These are phyloP conservation scores for Penicillium expansum DNA, from an alignment of 2,329 filamentous ascomycete species.

Conservation along the genomic window DNA sequence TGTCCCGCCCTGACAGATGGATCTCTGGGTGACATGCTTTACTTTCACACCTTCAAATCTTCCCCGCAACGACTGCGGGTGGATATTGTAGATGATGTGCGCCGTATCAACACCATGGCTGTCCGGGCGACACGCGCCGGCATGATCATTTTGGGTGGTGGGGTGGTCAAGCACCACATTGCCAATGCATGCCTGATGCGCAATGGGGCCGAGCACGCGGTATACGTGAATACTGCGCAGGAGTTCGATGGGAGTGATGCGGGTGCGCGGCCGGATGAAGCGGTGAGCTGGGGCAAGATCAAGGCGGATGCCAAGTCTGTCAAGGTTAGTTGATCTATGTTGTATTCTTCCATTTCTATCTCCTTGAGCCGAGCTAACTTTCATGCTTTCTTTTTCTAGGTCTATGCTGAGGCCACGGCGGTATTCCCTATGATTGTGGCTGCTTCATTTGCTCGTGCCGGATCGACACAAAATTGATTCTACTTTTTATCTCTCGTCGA, in stretches of 20 bases:
- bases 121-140: constrained; percentile 83
- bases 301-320: constrained; percentile 83
- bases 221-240: constrained; percentile 96
- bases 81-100: constrained; percentile 92
- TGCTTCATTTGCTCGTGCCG: constrained; percentile 58
- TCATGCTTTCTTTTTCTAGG: constrained; percentile 32
- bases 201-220: constrained; percentile 93
- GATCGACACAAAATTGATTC: constrained; percentile 8
- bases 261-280: constrained; percentile 90
- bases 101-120: constrained; percentile 86
- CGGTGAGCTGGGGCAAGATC: constrained; percentile 98
- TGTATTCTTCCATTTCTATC: neutral
- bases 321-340: constrained; percentile 60
- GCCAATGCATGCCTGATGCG: constrained; percentile 97
- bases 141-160: constrained; percentile 93
- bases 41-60: constrained; percentile 94
- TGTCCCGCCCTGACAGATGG: constrained; percentile 95
- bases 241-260: constrained; percentile 98
- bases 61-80: constrained; percentile 78
- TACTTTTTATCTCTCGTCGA: neutral
- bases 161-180: constrained; percentile 97
- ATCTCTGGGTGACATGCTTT: constrained; percentile 94
- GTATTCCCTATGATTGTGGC: constrained; percentile 67
- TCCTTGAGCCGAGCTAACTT: neutral
- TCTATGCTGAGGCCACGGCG: constrained; percentile 66